Evolutionary conservation across 352 stramenopile species (phyloP).

Genomic region (Albugo candida): DNA sequence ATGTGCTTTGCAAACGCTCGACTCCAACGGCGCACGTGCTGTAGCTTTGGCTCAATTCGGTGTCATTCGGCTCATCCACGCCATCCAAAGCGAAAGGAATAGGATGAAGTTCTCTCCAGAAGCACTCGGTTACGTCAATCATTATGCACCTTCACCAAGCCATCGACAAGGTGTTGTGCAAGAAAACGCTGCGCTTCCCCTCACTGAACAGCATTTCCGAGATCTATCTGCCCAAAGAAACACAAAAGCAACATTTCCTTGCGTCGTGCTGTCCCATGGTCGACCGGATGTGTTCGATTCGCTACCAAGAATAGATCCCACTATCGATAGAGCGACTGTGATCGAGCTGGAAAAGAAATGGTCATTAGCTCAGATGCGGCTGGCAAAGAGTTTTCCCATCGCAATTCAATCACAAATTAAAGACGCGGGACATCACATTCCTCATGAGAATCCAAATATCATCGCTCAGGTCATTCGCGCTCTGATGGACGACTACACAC

Average conservation of each 20-base stretch:
- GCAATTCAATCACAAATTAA: conserved; percentile 28
- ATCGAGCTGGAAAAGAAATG: conserved; percentile 38
- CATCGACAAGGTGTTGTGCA: conserved; percentile 31
- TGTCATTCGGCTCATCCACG: conserved; percentile 45
- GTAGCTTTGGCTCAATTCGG: conserved; percentile 13
- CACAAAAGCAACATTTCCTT: conserved; percentile 22
- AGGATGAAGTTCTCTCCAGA: conserved; percentile 26
- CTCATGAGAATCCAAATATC: conserved; percentile 48
- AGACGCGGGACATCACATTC: conserved; percentile 46
- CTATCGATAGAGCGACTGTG: conserved; percentile 20
- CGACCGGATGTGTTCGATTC: conserved; percentile 42
- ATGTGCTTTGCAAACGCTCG: conserved; percentile 30
- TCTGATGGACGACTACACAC: conserved; percentile 9
- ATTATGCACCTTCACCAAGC: conserved; percentile 37
- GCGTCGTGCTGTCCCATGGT: conserved; percentile 47
- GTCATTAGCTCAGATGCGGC: conserved; percentile 29
- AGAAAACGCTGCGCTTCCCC: conserved; percentile 33
- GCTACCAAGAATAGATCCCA: conserved; percentile 28
- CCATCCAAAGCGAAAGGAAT: conserved; percentile 37
- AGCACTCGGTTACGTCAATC: conserved; percentile 34
- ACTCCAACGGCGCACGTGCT: conserved; percentile 20
- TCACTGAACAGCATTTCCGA: conserved; percentile 41
- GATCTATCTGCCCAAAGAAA: conserved; percentile 3
- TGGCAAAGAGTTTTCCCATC: conserved; percentile 19
- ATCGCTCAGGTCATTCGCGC: conserved; percentile 30